phyloP scores from a whole-genome alignment of 371 early-diverging fungal species.

The Spraguea lophii region DNA sequence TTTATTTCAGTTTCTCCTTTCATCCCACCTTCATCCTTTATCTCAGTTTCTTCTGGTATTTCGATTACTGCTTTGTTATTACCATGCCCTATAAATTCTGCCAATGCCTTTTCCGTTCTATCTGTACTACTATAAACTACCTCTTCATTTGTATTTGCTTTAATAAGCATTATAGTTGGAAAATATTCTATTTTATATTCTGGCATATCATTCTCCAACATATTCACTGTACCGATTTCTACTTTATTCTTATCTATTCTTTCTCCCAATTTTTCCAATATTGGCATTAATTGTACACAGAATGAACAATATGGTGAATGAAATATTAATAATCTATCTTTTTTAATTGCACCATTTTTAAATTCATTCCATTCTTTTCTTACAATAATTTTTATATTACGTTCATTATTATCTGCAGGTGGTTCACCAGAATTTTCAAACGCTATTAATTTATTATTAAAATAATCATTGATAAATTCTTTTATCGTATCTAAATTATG shows the following conservation, averaged over 20 bases:
- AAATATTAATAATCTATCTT: constrained; percentile 28
- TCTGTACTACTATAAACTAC: constrained; percentile 1
- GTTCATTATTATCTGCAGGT: constrained; percentile 23
- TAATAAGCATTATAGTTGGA: constrained; percentile 20
- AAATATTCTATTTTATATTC: constrained; percentile 17
- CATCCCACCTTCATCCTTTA: no score
- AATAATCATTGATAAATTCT: constrained; percentile 9
- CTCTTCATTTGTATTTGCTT: constrained; percentile 11
- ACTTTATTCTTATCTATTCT: constrained; percentile 8
- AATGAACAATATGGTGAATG: constrained; percentile 16
- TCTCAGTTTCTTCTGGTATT: no score
- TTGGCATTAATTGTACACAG: constrained; percentile 24
- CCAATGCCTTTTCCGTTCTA: not conserved
- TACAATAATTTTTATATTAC: constrained; percentile 18
- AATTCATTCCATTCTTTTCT: constrained; percentile 1
- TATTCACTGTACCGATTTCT: constrained; percentile 16
- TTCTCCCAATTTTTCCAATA: constrained; percentile 7
- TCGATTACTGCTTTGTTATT: no score
- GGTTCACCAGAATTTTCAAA: constrained; percentile 6
- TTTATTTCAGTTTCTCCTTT: no score
- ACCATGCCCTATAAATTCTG: constrained; percentile 11
- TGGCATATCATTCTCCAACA: constrained; percentile 20
- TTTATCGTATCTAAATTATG: constrained; percentile 3
- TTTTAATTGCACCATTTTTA: not conserved
- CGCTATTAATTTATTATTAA: constrained; percentile 1